These are phyloP conservation scores for Centella asiatica DNA, from an alignment of 129 eudicot species.

Conservation along the genomic window DNA sequence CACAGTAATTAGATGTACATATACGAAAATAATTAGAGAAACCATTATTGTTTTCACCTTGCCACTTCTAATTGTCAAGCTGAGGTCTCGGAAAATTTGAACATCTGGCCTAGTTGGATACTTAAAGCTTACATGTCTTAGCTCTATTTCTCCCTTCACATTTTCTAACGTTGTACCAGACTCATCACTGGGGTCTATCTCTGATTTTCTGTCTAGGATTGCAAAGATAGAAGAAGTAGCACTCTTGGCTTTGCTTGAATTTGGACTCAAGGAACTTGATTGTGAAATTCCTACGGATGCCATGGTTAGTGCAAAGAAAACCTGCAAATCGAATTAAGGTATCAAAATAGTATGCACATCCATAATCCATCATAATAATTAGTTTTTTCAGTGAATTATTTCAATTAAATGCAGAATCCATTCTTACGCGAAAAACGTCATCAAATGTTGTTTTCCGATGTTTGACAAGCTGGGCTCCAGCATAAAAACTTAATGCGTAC, in stretches of 20 bases:
- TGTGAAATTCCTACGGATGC: constrained; percentile 60
- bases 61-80: constrained; percentile 57
- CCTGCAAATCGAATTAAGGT: constrained; percentile 25
- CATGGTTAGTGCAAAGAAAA: constrained; percentile 76
- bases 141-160: constrained; percentile 72
- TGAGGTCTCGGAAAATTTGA: constrained; percentile 57
- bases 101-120: constrained; percentile 81
- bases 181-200: constrained; percentile 74
- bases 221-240: constrained; percentile 66
- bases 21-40: neutral
- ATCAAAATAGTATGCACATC: neutral
- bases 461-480: constrained; percentile 62
- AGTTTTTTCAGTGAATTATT: too few species aligned
- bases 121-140: constrained; percentile 57
- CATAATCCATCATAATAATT: too few species aligned
- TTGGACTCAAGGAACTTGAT: constrained; percentile 60
- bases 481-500: constrained; percentile 64
- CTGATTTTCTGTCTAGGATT: constrained; percentile 60
- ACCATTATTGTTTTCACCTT: constrained; percentile 27
- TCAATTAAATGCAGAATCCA: neutral
- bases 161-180: constrained; percentile 45
- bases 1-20: too few species aligned
- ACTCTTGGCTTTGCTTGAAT: constrained; percentile 66
- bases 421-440: constrained; percentile 61
- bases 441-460: constrained; percentile 51